A percentile compares a stretch with the other conserved stretches of the same genome.
phyloP scores from a whole-genome alignment of 176 grass and related monocot species.

The Musa schizocarpa region DNA sequence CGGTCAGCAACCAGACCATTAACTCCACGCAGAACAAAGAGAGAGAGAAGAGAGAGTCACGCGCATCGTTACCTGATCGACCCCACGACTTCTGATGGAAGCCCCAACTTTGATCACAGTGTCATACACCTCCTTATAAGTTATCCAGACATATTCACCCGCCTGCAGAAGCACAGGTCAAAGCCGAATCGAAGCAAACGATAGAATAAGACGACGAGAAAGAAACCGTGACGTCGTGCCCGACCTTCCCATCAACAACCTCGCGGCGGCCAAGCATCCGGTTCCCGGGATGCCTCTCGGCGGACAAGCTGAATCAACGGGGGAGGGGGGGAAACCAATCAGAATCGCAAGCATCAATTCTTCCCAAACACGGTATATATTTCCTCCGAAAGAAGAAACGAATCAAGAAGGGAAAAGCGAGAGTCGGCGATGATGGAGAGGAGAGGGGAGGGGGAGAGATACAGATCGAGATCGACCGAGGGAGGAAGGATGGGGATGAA shows the following conservation, averaged over 20 bases:
- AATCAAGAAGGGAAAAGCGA: not conserved
- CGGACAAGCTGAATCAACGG: slow-evolving; percentile 30
- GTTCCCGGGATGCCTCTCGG: slow-evolving; percentile 65
- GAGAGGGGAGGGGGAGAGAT: too few species aligned
- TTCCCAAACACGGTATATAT: not conserved
- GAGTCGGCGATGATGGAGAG: too few species aligned
- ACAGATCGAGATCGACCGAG: too few species aligned
- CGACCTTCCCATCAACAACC: slow-evolving; percentile 63
- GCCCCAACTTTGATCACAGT: slow-evolving; percentile 46
- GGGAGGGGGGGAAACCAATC: not conserved
- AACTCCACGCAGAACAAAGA: not conserved
- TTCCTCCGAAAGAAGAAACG: not conserved
- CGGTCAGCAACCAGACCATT: too few species aligned
- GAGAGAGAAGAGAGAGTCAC: not conserved
- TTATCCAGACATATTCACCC: slow-evolving; percentile 59
- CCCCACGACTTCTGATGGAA: slow-evolving; percentile 53
- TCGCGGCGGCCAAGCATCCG: slow-evolving; percentile 62
- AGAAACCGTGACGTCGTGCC: not conserved
- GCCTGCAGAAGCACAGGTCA: slow-evolving; percentile 29
- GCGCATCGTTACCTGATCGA: slow-evolving; percentile 41
- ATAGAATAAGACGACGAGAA: not conserved
- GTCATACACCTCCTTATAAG: slow-evolving; percentile 62
- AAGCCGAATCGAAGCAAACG: not conserved
- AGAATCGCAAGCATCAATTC: not conserved
- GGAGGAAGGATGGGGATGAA: not conserved